Percentiles rank a stretch among this genome's conserved stretches.
phyloP scores from a whole-genome alignment of 1,284 basidiomycete genomes.

The Golubevia pallescens region DNA sequence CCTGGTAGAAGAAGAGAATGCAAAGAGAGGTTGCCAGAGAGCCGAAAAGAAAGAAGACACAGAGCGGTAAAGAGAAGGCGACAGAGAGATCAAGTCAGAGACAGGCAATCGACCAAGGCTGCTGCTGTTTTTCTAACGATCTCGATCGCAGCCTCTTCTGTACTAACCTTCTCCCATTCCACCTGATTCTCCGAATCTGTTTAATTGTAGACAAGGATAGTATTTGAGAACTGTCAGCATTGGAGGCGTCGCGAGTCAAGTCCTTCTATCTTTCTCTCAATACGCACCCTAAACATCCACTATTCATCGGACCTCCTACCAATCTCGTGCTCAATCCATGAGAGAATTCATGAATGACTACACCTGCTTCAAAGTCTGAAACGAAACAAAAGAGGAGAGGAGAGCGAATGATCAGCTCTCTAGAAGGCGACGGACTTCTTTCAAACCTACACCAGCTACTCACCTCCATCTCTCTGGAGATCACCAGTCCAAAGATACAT shows the following conservation, averaged over 20 bases:
- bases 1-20: background rate
- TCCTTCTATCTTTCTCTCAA: too few species aligned
- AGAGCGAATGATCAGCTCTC: background rate
- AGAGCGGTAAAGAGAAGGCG: background rate
- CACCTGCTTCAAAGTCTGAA: constrained; percentile 72
- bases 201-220: too few species aligned
- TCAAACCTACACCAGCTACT: too few species aligned
- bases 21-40: too few species aligned
- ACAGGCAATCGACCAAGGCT: too few species aligned
- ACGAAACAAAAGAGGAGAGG: background rate
- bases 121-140: too few species aligned
- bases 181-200: constrained; percentile 91
- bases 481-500: constrained; percentile 88
- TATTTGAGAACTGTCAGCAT: too few species aligned
- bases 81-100: too few species aligned
- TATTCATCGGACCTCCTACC: constrained; percentile 91
- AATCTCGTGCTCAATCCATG: constrained; percentile 91
- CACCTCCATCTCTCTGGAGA: constrained; percentile 90
- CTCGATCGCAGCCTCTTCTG: too few species aligned
- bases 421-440: too few species aligned
- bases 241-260: too few species aligned
- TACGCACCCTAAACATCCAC: too few species aligned
- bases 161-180: constrained; percentile 76
- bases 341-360: constrained; percentile 84
- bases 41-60: background rate